Conservation (phyloP, 2,329 filamentous ascomycete genomes). For the Sporothrix protearum region DNA sequence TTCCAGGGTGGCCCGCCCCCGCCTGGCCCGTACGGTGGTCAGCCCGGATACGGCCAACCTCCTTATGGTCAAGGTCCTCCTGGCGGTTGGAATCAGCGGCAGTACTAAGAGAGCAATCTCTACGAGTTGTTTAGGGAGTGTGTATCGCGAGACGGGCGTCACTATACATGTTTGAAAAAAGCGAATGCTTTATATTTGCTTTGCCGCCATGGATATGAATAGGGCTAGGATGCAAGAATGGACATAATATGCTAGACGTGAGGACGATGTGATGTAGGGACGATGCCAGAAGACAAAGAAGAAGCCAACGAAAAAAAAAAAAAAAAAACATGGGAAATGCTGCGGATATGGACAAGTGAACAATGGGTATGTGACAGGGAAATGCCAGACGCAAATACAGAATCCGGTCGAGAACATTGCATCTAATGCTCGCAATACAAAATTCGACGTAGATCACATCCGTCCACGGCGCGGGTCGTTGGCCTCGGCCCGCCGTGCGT, state of each 20-base stretch:
- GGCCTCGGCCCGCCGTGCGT: conserved; percentile 77
- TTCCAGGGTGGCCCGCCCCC: conserved; percentile 12
- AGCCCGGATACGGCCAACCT: conserved; percentile 24
- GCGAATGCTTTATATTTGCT: not conserved
- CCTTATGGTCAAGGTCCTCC: conserved; percentile 19
- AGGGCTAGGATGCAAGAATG: not conserved
- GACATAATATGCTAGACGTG: not conserved
- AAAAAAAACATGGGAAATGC: not conserved
- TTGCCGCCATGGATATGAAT: not conserved
- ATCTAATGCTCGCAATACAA: not conserved
- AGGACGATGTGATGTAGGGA: not conserved
- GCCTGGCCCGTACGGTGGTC: conserved; percentile 16
- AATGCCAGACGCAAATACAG: not conserved
- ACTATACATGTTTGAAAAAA: not conserved
- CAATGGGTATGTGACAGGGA: not conserved
- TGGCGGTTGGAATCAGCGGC: conserved; percentile 25
- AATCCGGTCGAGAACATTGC: not conserved
- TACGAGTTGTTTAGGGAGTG: not conserved
- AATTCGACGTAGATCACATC: conserved; percentile 34
- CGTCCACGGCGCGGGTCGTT: conserved; percentile 72
- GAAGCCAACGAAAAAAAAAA: conserved; percentile 19
- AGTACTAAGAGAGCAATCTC: conserved; percentile 23
- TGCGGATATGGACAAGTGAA: not conserved
- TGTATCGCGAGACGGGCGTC: not conserved
- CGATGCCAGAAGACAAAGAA: not conserved